A percentile compares a stretch with the other conserved stretches of the same genome.
Evolutionary conservation across 768 basidiomycete species (phyloP).

Genomic region (Collybia sordida): DNA sequence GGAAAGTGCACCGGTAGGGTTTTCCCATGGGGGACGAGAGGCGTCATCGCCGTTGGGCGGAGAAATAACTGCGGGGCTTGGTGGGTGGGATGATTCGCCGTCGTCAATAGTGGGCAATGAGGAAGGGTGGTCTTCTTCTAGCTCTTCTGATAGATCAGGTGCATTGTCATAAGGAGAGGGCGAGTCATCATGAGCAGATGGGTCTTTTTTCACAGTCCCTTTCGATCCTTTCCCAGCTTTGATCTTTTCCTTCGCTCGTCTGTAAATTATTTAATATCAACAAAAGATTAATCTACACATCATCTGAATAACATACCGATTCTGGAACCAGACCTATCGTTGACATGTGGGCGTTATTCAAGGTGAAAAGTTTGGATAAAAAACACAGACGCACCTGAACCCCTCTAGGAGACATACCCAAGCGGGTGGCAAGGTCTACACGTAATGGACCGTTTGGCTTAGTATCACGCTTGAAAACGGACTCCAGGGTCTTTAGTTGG

Average conservation of each 20-base stretch:
- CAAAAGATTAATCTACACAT: constrained; percentile 5
- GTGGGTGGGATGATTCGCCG: constrained; percentile 23
- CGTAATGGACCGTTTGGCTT: constrained; percentile 86
- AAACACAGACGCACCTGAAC: constrained; percentile 70
- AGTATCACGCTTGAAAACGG: constrained; percentile 82
- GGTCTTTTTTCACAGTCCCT: constrained; percentile 18
- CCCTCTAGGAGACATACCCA: constrained; percentile 92
- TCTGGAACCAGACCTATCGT: constrained; percentile 87
- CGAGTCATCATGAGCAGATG: constrained; percentile 21
- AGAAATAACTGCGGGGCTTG: constrained; percentile 28
- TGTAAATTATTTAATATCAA: constrained; percentile 24
- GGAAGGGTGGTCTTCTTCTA: constrained; percentile 4
- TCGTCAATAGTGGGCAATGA: constrained; percentile 6
- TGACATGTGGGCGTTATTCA: constrained; percentile 15
- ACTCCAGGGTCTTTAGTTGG: constrained; percentile 89
- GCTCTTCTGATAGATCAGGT: constrained; percentile 9
- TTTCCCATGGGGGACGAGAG: constrained; percentile 27
- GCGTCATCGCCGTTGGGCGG: constrained; percentile 39
- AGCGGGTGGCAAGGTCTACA: constrained; percentile 75
- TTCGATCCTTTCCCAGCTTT: constrained; percentile 53
- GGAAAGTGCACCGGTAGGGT: constrained; percentile 29
- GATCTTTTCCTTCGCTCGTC: constrained; percentile 84
- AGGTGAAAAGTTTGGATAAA: constrained; percentile 3
- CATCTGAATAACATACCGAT: constrained; percentile 48
- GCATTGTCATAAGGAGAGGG: constrained; percentile 23